A percentile compares a stretch with the other conserved stretches of the same genome.
Conservation (phyloP, 768 basidiomycete species). For the Boletellus sp. region DNA sequence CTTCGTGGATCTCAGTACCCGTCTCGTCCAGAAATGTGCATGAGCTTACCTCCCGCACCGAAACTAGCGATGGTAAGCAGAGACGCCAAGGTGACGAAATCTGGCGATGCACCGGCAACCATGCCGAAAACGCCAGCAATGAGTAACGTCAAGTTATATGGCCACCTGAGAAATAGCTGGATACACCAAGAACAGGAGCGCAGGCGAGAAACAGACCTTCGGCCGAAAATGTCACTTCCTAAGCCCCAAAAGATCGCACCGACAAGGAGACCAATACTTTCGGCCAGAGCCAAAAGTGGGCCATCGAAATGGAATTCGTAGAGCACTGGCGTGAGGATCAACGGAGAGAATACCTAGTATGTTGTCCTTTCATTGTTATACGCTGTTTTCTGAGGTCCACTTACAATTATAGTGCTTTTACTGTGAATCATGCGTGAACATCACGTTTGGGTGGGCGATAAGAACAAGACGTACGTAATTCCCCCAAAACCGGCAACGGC, state of each 20-base stretch:
- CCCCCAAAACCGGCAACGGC: conserved; percentile 40
- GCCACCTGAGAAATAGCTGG: conserved; percentile 32
- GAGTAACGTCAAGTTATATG: conserved; percentile 54
- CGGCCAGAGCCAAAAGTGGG: conserved; percentile 49
- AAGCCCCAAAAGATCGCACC: conserved; percentile 51
- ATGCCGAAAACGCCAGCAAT: conserved; percentile 53
- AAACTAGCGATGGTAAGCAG: conserved; percentile 44
- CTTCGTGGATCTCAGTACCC: conserved; percentile 34
- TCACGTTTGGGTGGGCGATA: neutral
- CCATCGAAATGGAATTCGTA: conserved; percentile 47
- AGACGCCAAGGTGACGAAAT: conserved; percentile 47
- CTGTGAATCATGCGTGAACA: conserved; percentile 25
- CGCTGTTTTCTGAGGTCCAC: conserved; percentile 27
- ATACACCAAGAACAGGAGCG: conserved; percentile 30
- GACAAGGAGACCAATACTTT: conserved; percentile 50
- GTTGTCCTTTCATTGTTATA: conserved; percentile 37
- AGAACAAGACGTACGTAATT: conserved; percentile 32
- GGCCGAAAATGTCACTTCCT: conserved; percentile 50
- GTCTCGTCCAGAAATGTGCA: conserved; percentile 23
- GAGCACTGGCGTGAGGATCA: conserved; percentile 46
- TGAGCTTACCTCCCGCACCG: conserved; percentile 43
- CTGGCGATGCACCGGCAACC: conserved; percentile 43
- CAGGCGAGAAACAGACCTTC: conserved; percentile 30
- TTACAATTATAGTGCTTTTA: conserved; percentile 39
- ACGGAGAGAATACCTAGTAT: conserved; percentile 36